Evolutionary conservation across 805 yeast species (phyloP), one percentile per base, ranked within the genome.

Genomic region (Pichia pseudocactophila): DNA sequence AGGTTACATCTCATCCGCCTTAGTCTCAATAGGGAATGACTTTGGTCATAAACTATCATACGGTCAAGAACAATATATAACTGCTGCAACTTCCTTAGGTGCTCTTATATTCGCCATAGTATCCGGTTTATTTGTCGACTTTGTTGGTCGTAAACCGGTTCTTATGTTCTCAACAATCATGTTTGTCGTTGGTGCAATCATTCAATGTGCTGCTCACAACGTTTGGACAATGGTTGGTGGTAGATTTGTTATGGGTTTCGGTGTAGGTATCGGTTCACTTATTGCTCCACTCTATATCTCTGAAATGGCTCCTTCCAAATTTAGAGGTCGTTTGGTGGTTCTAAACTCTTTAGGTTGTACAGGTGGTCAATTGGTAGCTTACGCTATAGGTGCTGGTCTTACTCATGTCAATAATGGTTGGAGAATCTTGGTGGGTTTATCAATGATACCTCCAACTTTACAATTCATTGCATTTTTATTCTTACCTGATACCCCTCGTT

Each of bases 401-500:
- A 73, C 75, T 30, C 65, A 70, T 34, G 82, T 85, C 22, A 52
- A 73, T 45, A 80, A 86, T 54, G 97, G 97, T 41, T 90, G 97
- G 97, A 76, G 97, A 62, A 76, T 87, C 34, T 71, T 87, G 22
- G 96, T 92, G 30, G 97, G 97, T 5, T 65, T 92, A 30, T 82
- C 96, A 37, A 74, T 92, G 68, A 74, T 90, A 25, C 97, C 97
- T 12, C 84, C 96, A 7, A 80, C 72, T 15, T 49, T 79, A 25
- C 97, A 90, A 66, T 74, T 85, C 59, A 68, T 69, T 17, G 72
- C 86, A 39, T 89, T 92, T 59, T 61, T 78, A 55, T 89, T 86
- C 66, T 73, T 90, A 62, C 97, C 98, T 11, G 98, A 90, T 57
- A 88, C 97, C 11, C 98, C 98, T 45, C 76, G 98, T 61, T 90